These are phyloP conservation scores for Carex kokanica DNA, from an alignment of 176 grass and related monocot species.

Conservation along the genomic window DNA sequence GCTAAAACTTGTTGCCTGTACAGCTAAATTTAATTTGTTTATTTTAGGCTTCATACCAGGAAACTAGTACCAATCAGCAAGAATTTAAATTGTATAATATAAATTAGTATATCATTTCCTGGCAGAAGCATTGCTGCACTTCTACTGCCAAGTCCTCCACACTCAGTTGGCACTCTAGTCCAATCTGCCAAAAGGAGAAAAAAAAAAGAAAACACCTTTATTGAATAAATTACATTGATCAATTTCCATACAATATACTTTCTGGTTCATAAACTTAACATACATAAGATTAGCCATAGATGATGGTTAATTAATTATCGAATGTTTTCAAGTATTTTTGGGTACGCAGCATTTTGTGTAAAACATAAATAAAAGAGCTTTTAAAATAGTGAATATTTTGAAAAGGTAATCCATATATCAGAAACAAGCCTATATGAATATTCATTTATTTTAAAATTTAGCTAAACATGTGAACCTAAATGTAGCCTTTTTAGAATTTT, in stretches of 20 bases:
- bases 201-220: conserved; percentile 1
- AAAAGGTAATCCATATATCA: not conserved
- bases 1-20: not conserved
- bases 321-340: not conserved
- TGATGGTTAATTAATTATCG: not conserved
- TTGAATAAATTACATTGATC: not conserved
- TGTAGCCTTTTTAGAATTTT: not conserved
- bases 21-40: conserved; percentile 7
- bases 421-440: not conserved
- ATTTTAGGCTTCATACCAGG: not conserved
- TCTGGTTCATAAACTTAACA: not conserved
- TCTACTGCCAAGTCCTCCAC: conserved; percentile 80
- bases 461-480: not conserved
- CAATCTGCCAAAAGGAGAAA: conserved; percentile 46
- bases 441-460: not conserved
- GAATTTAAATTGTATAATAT: not conserved
- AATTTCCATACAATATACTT: not conserved
- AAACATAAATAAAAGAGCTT: not conserved
- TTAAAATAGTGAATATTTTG: not conserved
- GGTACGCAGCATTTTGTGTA: not conserved
- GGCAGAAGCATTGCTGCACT: conserved; percentile 70
- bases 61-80: not conserved
- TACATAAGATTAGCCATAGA: not conserved
- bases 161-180: conserved; percentile 88
- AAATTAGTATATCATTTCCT: conserved; percentile 34